Base-by-base conservation (phyloP, 768 basidiomycete genomes). In the Lactarius deliciosus region DNA sequence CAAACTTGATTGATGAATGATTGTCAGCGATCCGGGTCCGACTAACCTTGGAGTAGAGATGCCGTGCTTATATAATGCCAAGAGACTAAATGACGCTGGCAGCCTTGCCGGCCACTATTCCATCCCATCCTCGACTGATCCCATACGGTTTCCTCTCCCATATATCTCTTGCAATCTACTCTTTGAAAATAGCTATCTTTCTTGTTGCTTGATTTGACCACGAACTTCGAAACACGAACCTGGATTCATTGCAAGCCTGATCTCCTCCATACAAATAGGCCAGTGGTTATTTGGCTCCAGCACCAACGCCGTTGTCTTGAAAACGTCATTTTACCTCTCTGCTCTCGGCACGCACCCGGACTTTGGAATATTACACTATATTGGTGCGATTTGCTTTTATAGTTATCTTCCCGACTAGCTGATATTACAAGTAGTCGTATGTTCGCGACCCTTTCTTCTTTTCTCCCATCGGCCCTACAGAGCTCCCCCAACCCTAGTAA, bases 381-480 rank as follows among this genome's bases (percentile, higher is more conserved):
- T 43, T n/a, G 36, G 62, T 67, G 28, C 36, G 62, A 54, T 32
- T 22, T 28, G 40, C 28, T n/a, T 54, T 59, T 58, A 30, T 28
- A 18, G 22, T 25, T 34, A 22, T 36, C 32, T 9, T 45, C 13
- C 28, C 22, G 20, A 57, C 28, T 20, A 34, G 57, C 61, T 67
- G 16, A 57, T 22, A 55, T 67, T 11, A 40, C 55, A 53, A 50
- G n/a, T 18, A 67, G 62, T 45, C 41, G 64, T 50, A 50, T 67
- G 66, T 64, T 67, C 41, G 66, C 66, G 8, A 67, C 66, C 50
- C 62, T 67, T 15, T 67, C 66, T 10, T 67, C 66, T 30, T 64
- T 67, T 60, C 66, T 67, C 10, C 66, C 66, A 50, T 67, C 62
- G 1, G 66, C 62, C 8, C 66, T 68, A 56, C 66, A 68, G 43